A percentile compares a stretch with the other conserved stretches of the same genome.
phyloP scores from a whole-genome alignment of 179 eudicot genomes.

The Drosera spatulata region DNA sequence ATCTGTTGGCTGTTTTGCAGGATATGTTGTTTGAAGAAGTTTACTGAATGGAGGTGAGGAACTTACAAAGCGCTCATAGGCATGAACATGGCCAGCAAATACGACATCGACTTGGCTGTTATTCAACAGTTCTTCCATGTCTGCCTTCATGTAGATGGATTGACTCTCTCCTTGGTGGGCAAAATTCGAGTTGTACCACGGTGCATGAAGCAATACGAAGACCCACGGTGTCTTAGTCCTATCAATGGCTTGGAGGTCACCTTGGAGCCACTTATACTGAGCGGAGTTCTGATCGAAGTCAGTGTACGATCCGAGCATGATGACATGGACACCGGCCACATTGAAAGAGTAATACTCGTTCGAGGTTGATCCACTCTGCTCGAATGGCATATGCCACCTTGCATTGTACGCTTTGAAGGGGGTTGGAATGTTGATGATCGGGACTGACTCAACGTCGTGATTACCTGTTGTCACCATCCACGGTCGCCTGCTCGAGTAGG shows the following conservation, averaged over 20 bases:
- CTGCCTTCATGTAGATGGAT: constrained; percentile 2
- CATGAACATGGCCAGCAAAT: constrained; percentile 10
- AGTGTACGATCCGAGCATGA: constrained; percentile 6
- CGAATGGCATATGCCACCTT: constrained; percentile 7
- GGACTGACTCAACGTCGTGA: constrained; percentile 33
- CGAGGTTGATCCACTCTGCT: constrained; percentile 4
- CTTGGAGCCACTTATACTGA: constrained; percentile 6
- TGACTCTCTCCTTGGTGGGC: constrained; percentile 12
- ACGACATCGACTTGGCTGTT: constrained; percentile 2
- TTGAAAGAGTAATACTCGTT: constrained; percentile 9
- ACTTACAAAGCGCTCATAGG: constrained; percentile 12
- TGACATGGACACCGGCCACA: constrained; percentile 3
- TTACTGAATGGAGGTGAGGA: no score
- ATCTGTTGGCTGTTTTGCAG: no score
- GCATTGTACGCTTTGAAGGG: constrained; percentile 23
- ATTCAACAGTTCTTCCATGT: constrained; percentile 6
- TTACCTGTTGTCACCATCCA: constrained; percentile 67
- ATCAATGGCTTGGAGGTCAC: not conserved
- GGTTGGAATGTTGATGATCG: not conserved
- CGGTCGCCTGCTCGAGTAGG: constrained; percentile 45
- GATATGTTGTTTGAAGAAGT: no score
- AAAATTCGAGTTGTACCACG: constrained; percentile 8
- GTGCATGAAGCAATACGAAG: constrained; percentile 2
- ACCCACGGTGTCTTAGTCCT: constrained; percentile 5
- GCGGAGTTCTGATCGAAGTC: constrained; percentile 2